These are phyloP conservation scores for Phialophora verrucosa DNA, from an alignment of 2,329 filamentous ascomycete species.

Conservation along the genomic window DNA sequence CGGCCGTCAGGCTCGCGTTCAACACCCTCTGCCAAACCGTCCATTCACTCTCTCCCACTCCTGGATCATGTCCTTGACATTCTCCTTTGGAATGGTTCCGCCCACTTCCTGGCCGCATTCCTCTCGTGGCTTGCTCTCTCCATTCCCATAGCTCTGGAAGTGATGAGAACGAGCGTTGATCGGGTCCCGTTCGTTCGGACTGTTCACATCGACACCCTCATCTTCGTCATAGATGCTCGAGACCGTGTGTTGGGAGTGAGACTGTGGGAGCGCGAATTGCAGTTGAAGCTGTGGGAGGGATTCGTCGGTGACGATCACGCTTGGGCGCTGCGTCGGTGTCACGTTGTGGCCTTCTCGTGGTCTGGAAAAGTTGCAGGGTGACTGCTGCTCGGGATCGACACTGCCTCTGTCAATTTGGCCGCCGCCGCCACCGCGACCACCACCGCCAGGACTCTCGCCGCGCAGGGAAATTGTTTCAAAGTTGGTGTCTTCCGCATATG, in stretches of 20 bases:
- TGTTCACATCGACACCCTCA: background rate
- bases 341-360: slow-evolving; percentile 2
- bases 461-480: slow-evolving; percentile 15
- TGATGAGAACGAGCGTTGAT: background rate
- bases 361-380: background rate
- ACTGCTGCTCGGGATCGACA: background rate
- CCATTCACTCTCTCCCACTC: slow-evolving; percentile 29
- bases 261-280: slow-evolving; percentile 8
- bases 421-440: background rate
- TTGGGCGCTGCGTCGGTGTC: slow-evolving; percentile 4
- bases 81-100: slow-evolving; percentile 7
- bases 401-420: background rate
- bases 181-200: background rate
- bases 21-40: slow-evolving; percentile 3
- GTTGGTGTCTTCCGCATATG: slow-evolving; percentile 12
- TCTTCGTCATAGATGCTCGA: slow-evolving; percentile 9
- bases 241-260: slow-evolving; percentile 3
- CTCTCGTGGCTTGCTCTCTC: background rate
- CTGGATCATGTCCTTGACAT: slow-evolving; percentile 29
- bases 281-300: slow-evolving; percentile 9
- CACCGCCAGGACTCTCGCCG: background rate
- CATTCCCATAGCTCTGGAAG: background rate
- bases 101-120: background rate
- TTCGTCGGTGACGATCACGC: slow-evolving; percentile 1
- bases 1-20: background rate